phyloP scores from a whole-genome alignment of 108 stramenopile genomes.

The Nannochloropsis granulata region DNA sequence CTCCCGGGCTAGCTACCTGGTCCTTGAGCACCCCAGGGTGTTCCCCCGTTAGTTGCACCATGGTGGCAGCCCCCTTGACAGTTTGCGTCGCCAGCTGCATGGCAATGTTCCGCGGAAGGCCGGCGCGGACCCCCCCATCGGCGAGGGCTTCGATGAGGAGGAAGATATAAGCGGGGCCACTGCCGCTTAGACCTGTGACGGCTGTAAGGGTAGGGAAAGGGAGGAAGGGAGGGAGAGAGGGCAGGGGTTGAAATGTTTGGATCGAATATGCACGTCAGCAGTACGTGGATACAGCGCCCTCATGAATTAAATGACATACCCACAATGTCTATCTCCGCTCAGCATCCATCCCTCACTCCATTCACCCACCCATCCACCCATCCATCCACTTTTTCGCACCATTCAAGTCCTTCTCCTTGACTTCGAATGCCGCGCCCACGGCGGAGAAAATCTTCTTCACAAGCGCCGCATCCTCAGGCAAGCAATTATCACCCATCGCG shows the following conservation, averaged over 20 bases:
- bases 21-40: conserved; percentile 87
- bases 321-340: background rate
- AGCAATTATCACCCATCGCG: conserved; percentile 50
- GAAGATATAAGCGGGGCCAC: conserved; percentile 87
- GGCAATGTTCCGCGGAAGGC: conserved; percentile 65
- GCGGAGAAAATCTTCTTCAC: conserved; percentile 56
- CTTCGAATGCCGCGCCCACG: conserved; percentile 57
- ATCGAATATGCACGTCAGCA: too few species aligned
- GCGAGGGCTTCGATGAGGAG: conserved; percentile 84
- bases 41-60: conserved; percentile 66
- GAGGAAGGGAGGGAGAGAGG: too few species aligned
- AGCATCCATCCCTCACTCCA: background rate
- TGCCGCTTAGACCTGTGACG: conserved; percentile 81
- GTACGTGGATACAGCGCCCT: background rate
- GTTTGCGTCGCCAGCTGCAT: conserved; percentile 79
- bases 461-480: conserved; percentile 48
- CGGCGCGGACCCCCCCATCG: conserved; percentile 85
- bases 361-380: background rate
- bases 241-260: too few species aligned
- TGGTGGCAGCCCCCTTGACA: conserved; percentile 85
- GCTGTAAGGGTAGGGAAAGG: conserved; percentile 33
- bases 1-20: conserved; percentile 69
- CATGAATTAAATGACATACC: background rate
- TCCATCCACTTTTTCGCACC: conserved; percentile 1
- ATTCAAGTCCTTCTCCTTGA: conserved; percentile 48